These are phyloP conservation scores for Breynia disticha DNA, from an alignment of 441 rosid genomes.

Conservation along the genomic window DNA sequence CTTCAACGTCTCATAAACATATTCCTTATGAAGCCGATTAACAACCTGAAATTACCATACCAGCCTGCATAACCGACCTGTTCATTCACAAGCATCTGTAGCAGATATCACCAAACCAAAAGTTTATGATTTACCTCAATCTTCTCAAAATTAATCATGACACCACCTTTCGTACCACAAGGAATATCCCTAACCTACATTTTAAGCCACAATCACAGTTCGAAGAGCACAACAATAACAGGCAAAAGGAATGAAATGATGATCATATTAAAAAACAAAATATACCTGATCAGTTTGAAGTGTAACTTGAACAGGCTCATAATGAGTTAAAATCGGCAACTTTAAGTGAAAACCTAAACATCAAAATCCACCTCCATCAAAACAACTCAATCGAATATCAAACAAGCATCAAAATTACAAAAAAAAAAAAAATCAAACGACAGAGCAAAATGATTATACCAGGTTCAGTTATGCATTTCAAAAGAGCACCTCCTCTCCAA, in stretches of 20 bases:
- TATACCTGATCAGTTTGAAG: constrained; percentile 78
- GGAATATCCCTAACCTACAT: constrained; percentile 84
- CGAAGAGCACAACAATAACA: constrained; percentile 2
- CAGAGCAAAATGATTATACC: constrained; percentile 26
- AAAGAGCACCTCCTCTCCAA: constrained; percentile 92
- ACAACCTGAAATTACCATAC: constrained; percentile 44
- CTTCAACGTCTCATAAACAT: constrained; percentile 64
- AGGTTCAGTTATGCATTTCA: constrained; percentile 52
- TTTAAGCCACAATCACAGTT: constrained; percentile 4
- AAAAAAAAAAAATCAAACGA: not conserved
- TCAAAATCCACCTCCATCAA: not conserved
- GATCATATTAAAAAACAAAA: not conserved
- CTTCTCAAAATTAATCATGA: constrained; percentile 84
- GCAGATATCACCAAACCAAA: not conserved
- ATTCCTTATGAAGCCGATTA: constrained; percentile 67
- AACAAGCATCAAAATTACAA: constrained; percentile 4
- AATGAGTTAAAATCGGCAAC: constrained; percentile 68
- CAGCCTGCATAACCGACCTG: no score
- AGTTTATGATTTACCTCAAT: constrained; percentile 43
- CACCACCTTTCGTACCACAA: constrained; percentile 96
- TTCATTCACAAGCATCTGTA: not conserved
- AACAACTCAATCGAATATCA: not conserved
- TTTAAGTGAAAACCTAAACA: constrained; percentile 72
- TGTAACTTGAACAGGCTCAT: constrained; percentile 92
- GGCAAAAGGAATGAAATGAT: no score